Percentiles rank a stretch among this genome's conserved stretches.
Evolutionary conservation across 495 filamentous ascomycete species (phyloP).

Genomic region (Penicillium pulvis): DNA sequence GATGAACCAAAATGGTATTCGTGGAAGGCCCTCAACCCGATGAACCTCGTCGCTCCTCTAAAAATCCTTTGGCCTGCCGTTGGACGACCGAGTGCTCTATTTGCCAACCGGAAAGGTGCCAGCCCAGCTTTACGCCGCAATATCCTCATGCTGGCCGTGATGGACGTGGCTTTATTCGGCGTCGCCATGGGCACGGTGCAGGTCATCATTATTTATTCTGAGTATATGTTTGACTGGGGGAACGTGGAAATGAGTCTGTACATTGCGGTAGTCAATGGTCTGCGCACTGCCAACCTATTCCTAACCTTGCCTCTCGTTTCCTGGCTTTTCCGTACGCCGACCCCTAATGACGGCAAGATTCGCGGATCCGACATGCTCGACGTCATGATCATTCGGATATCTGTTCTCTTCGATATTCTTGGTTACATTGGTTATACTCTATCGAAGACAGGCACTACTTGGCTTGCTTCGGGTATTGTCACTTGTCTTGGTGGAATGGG

Average conservation of each 20-base stretch:
- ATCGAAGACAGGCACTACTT: constrained; percentile 53
- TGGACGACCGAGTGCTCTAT: constrained; percentile 53
- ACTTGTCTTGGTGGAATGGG: constrained; percentile 82
- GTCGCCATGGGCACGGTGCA: constrained; percentile 78
- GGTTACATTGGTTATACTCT: constrained; percentile 76
- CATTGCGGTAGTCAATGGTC: constrained; percentile 71
- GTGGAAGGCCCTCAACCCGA: constrained; percentile 37
- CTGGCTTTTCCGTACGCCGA: constrained; percentile 62
- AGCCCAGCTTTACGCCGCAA: constrained; percentile 69
- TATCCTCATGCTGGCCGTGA: constrained; percentile 72
- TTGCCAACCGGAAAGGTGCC: constrained; percentile 65
- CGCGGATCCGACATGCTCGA: constrained; percentile 80
- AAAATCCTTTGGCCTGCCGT: constrained; percentile 76
- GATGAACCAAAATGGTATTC: constrained; percentile 21
- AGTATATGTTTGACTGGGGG: constrained; percentile 78
- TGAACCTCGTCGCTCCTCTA: constrained; percentile 73
- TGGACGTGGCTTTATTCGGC: constrained; percentile 78
- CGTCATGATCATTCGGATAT: constrained; percentile 70
- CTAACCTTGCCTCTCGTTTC: constrained; percentile 72
- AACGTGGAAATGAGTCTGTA: constrained; percentile 76
- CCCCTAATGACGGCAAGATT: constrained; percentile 45
- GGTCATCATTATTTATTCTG: constrained; percentile 77
- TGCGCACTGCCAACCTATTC: constrained; percentile 73
- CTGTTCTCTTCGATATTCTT: constrained; percentile 74
- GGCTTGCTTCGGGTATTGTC: constrained; percentile 67